Conservation (phyloP, 495 filamentous ascomycete species). For the Daldinia decipiens region DNA sequence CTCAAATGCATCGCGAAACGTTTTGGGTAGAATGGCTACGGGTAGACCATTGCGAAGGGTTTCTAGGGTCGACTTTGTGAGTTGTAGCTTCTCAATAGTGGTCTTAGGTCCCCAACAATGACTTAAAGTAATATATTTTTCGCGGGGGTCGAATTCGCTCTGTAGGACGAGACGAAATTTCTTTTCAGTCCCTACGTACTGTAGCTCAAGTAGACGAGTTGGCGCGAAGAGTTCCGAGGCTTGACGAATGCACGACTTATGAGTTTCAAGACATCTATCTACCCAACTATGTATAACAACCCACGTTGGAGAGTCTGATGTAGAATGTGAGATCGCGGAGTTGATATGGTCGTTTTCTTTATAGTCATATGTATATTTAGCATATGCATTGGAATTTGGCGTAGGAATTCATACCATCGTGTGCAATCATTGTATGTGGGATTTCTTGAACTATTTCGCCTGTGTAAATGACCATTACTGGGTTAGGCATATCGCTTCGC, state of each 20-base stretch:
- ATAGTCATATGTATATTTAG: too few species aligned
- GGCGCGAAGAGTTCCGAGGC: conserved; percentile 20
- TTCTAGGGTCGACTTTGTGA: conserved; percentile 8
- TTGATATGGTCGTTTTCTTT: conserved; percentile 39
- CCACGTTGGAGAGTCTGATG: conserved; percentile 33
- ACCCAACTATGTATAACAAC: conserved; percentile 31
- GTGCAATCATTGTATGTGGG: conserved; percentile 18
- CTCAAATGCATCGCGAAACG: conserved; percentile 34
- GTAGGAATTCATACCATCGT: conserved; percentile 28
- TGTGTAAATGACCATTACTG: conserved; percentile 29
- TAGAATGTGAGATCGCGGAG: conserved; percentile 29
- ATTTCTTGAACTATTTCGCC: conserved; percentile 27
- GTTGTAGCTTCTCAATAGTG: conserved; percentile 18
- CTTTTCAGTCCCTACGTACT: background rate
- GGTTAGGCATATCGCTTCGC: background rate
- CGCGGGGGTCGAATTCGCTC: conserved; percentile 24
- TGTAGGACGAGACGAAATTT: conserved; percentile 34
- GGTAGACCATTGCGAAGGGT: conserved; percentile 1
- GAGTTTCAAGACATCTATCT: conserved; percentile 24
- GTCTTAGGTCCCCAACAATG: conserved; percentile 33
- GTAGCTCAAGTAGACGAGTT: conserved; percentile 33
- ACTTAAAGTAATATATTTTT: conserved; percentile 38
- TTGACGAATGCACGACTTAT: conserved; percentile 18
- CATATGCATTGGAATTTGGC: too few species aligned
- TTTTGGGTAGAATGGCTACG: conserved; percentile 16